Base-by-base conservation (phyloP, 2,329 filamentous ascomycete genomes). In the Calonectria multiphialidica region DNA sequence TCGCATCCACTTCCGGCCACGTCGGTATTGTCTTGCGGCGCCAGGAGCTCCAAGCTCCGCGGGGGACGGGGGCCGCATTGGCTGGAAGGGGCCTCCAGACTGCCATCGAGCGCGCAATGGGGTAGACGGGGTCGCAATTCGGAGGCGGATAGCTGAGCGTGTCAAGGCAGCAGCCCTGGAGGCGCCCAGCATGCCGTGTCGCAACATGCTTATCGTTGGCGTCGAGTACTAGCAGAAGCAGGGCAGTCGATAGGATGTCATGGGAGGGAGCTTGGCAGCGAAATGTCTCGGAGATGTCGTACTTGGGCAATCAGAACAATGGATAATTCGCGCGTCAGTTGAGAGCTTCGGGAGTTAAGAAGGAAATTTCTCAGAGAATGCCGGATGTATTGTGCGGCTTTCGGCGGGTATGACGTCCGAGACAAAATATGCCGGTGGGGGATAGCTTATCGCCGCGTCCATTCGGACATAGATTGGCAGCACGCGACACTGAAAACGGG, bases 61-160 rank as follows among this genome's bases (percentile, higher is more conserved):
- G 7, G 96, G 96, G 5, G 94, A 91, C 0, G 95, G 95, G 7
- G 96, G 96, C 0, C 90, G 88, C 77, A 95, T 90, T 16, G 92
- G 90, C 74, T 92, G 87, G 81, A 92, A 94, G 72, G 87, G 86
- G 9, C 77, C 77, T 42, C 81, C 78, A 35, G 80, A 80, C 71
- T 83, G 82, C 66, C 82, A 70, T 70, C 76, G 76, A 69, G 81
- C 80, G 55, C 71, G 69, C 47, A 70, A 21, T 15, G 68, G 30
- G n/a, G 21, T n/a, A 90, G 90, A 72, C 90, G 87, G 81, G 91
- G 93, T 73, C 86, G 86, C 42, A 83, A 81, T 35, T 77, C 76
- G 65, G 77, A 74, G 70, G 79, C 80, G 70, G 79, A 77, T 64
- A 68, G 75, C 72, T 79, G 80, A 64, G 49, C 65, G 76, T 69